Evolutionary conservation across 1,284 basidiomycete species (phyloP).

Genomic region (Thecaphora thlaspeos): DNA sequence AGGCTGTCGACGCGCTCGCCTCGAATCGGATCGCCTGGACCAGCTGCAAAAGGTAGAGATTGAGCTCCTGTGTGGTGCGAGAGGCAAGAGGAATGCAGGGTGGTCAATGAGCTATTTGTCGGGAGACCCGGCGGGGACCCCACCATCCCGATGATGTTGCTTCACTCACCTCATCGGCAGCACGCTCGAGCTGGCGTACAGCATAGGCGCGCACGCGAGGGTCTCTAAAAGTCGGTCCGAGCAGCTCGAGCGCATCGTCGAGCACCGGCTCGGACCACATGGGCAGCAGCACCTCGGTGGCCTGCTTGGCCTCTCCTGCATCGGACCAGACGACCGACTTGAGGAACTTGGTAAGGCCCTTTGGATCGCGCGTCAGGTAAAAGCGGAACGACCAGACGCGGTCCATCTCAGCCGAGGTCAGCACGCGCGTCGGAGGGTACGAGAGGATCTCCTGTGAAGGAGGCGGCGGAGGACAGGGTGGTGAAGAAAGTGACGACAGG

Average conservation of each 20-base stretch:
- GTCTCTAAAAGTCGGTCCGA: conserved; percentile 84
- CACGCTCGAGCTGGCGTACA: conserved; percentile 81
- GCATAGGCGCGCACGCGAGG: conserved; percentile 89
- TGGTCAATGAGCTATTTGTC: too few species aligned
- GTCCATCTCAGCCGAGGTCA: conserved; percentile 90
- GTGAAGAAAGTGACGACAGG: not conserved
- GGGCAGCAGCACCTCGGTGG: conserved; percentile 89
- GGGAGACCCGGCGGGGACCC: too few species aligned
- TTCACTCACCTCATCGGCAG: conserved; percentile 89
- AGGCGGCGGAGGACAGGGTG: not conserved
- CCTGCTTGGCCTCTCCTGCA: conserved; percentile 91
- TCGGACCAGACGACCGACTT: conserved; percentile 98
- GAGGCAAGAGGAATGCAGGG: too few species aligned
- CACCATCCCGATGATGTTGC: too few species aligned
- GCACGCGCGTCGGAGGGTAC: conserved; percentile 82
- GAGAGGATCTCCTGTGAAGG: conserved; percentile 74
- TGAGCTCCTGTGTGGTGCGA: conserved; percentile 85
- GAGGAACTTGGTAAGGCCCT: conserved; percentile 91
- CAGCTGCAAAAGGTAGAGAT: conserved; percentile 88
- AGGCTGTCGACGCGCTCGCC: conserved; percentile 4
- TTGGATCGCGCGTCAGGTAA: conserved; percentile 83
- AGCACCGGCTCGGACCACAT: conserved; percentile 97
- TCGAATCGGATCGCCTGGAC: conserved; percentile 85
- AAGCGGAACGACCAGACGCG: conserved; percentile 98
- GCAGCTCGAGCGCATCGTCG: conserved; percentile 90